These are phyloP conservation scores for Diospyros kaki DNA, from an alignment of 148 eudicot species.

Conservation along the genomic window DNA sequence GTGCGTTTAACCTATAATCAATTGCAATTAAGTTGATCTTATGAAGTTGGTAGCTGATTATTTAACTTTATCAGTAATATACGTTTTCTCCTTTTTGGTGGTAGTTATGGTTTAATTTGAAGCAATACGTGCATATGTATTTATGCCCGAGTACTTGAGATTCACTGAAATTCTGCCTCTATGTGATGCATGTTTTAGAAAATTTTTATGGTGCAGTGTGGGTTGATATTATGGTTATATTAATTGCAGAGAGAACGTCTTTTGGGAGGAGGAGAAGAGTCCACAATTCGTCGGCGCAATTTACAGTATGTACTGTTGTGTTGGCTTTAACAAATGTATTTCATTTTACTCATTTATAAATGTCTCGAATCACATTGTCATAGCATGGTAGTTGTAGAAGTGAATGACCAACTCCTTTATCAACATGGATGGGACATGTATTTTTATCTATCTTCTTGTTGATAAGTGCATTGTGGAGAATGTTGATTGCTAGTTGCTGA, in stretches of 20 bases:
- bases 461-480: not conserved
- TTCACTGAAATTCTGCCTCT: not conserved
- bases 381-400: too few relatives aligned
- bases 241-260: constrained; percentile 78
- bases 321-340: not conserved
- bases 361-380: not conserved
- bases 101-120: not conserved
- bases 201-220: not conserved
- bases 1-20: not conserved
- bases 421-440: not conserved
- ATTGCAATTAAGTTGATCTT: constrained; percentile 5
- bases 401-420: not conserved
- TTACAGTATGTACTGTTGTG: constrained; percentile 60
- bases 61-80: not conserved
- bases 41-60: not conserved
- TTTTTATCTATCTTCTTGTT: too few relatives aligned
- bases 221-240: constrained; percentile 12
- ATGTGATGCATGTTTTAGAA: not conserved
- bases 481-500: constrained; percentile 2
- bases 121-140: not conserved
- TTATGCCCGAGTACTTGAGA: not conserved
- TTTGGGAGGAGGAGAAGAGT: constrained; percentile 92
- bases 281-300: constrained; percentile 81
- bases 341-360: not conserved
- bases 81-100: not conserved